Base-by-base conservation (phyloP, 2,329 filamentous ascomycete genomes). In the Cryoendolithus antarcticus region DNA sequence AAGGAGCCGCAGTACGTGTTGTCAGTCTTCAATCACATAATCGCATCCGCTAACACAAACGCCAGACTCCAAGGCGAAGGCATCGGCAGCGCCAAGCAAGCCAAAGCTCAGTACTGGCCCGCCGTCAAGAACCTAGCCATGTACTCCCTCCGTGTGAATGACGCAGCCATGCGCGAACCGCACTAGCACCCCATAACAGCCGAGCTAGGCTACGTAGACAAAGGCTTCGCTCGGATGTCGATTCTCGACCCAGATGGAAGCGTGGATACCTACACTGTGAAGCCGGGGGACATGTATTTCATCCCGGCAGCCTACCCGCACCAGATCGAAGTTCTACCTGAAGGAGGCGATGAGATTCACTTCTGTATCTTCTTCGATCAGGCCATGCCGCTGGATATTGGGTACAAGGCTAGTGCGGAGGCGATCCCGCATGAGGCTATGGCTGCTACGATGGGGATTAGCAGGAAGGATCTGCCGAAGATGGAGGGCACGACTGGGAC, bases 301-400 rank as follows among this genome's bases (percentile, higher is more conserved):
- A 38, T 38, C 31, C 34, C 29, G 6, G 12, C 35, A 7, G 40
- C 34, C n/a, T 38, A 37, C 28, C 40, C 35, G 7, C 40, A 42
- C 31, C 35, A 42, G 34, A 42, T 42, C 11, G 40, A 42, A 29
- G 35, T 42, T 9, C 35, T 38, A 29, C 35, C 40, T 3, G 35
- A 34, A 13, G 35, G 40, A 12, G 30, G 35, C 11, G 30, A 37
- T 13, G 40, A 42, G 6, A 42, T 42, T 4, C 40, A 38, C 12
- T 38, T 42, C 30, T 42, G 40, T 31, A 42, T 42, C 35, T 42
- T 38, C 40, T 42, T 42, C 31, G 40, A 42, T 21, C 40, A 38
- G 35, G 29, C 37, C 4, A 15, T 32, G 29, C 37, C 37, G 5
- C 12, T 33, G 12, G 37, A 39, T 27, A 32, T 39, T 30, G 37